Evolutionary conservation across 2,329 filamentous ascomycete species (phyloP).

Genomic region (Colletotrichum melonis): DNA sequence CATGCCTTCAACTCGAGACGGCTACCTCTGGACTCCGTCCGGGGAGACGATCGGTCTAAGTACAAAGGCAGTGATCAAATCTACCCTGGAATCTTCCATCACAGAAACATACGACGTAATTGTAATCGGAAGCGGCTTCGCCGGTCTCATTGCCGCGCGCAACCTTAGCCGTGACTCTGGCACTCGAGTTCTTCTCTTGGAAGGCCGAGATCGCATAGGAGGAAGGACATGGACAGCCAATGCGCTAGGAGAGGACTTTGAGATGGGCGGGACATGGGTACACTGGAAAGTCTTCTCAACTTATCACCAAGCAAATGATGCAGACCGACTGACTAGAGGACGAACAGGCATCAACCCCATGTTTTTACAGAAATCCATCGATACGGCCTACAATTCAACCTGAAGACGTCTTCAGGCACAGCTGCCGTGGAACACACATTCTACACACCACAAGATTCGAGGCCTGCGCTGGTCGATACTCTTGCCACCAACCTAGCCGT

Average conservation of each 20-base stretch:
- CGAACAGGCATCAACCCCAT: not conserved
- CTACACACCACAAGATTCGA: not conserved
- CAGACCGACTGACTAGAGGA: not conserved
- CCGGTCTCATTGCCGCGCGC: too few species aligned
- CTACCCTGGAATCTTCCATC: too few species aligned
- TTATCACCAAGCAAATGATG: not conserved
- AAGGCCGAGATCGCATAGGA: too few species aligned
- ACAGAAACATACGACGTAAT: too few species aligned
- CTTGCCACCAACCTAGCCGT: not conserved
- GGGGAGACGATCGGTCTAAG: too few species aligned
- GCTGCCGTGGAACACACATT: not conserved
- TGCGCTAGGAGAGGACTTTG: not conserved
- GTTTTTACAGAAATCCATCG: not conserved
- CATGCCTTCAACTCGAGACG: too few species aligned
- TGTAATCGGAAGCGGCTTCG: too few species aligned
- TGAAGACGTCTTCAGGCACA: not conserved
- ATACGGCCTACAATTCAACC: not conserved
- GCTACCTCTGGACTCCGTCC: too few species aligned
- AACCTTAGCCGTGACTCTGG: too few species aligned
- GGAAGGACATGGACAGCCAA: not conserved
- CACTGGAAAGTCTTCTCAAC: not conserved
- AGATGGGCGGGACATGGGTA: not conserved
- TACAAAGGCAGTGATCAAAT: too few species aligned
- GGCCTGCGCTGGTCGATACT: not conserved
- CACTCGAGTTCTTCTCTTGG: too few species aligned